Evolutionary conservation across 2,329 filamentous ascomycete species (phyloP).

Genomic region (Talaromyces sp.): DNA sequence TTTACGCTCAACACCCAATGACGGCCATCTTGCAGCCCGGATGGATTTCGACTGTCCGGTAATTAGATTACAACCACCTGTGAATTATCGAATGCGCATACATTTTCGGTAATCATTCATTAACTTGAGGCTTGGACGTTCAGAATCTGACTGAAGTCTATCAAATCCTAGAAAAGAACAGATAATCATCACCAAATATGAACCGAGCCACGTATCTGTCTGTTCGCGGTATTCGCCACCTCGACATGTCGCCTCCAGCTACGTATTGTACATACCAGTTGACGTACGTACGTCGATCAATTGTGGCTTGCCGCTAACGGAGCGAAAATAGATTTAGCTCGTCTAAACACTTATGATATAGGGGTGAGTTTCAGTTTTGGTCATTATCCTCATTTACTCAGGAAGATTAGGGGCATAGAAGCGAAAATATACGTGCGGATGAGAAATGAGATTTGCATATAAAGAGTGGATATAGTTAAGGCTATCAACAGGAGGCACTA

Average conservation of each 20-base stretch:
- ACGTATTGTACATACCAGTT: conserved; percentile 9
- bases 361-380: not conserved
- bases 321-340: conserved; percentile 5
- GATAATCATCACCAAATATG: not conserved
- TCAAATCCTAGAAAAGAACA: not conserved
- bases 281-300: conserved; percentile 12
- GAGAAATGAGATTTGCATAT: conserved; percentile 20
- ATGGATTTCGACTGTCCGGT: too few species aligned
- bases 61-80: not conserved
- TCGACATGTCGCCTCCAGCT: not conserved
- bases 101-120: not conserved
- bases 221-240: conserved; percentile 5
- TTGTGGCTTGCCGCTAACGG: conserved; percentile 13
- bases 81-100: too few species aligned
- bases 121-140: too few species aligned
- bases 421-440: not conserved
- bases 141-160: not conserved
- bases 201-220: not conserved
- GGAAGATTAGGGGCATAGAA: not conserved
- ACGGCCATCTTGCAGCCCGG: not conserved
- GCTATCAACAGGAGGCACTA: conserved; percentile 14
- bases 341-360: not conserved
- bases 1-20: not conserved
- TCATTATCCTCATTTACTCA: not conserved
- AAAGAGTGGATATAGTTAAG: conserved; percentile 19